Conservation (phyloP, 345 rosid species). For the Pseudoturritis turrita region DNA sequence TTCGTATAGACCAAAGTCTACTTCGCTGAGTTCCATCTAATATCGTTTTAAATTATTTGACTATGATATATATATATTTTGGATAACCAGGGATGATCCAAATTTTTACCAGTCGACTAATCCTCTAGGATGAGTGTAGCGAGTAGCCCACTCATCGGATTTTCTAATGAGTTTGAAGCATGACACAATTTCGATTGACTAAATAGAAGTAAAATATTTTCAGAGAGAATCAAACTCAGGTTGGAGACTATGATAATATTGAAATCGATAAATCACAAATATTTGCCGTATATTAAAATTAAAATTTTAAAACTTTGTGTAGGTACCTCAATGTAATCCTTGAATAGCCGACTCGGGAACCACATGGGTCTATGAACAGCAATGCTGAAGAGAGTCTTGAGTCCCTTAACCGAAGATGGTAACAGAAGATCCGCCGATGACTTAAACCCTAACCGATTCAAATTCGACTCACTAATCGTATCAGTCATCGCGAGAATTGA, state of each 20-base stretch:
- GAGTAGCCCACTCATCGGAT: no score
- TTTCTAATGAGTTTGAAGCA: no score
- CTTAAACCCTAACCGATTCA: slow-evolving; percentile 62
- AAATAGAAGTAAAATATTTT: no score
- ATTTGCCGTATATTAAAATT: neutral
- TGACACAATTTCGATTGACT: no score
- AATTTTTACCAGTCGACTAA: no score
- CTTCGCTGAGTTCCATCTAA: neutral
- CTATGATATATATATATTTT: no score
- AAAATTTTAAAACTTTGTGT: neutral
- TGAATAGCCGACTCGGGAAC: slow-evolving; percentile 78
- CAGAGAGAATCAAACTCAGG: no score
- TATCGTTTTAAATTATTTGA: neutral
- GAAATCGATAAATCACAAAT: neutral
- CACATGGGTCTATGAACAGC: slow-evolving; percentile 74
- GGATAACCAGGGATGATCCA: no score
- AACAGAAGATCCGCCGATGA: slow-evolving; percentile 74
- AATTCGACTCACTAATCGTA: slow-evolving; percentile 40
- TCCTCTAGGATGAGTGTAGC: no score
- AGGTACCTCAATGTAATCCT: slow-evolving; percentile 70
- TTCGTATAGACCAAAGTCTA: neutral
- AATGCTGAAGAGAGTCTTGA: slow-evolving; percentile 68
- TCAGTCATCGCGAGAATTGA: slow-evolving; percentile 79
- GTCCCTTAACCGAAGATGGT: slow-evolving; percentile 70
- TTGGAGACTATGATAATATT: no score